These are phyloP conservation scores for Pseudonitzschia multiseries DNA, from an alignment of 108 stramenopile genomes.

Conservation along the genomic window DNA sequence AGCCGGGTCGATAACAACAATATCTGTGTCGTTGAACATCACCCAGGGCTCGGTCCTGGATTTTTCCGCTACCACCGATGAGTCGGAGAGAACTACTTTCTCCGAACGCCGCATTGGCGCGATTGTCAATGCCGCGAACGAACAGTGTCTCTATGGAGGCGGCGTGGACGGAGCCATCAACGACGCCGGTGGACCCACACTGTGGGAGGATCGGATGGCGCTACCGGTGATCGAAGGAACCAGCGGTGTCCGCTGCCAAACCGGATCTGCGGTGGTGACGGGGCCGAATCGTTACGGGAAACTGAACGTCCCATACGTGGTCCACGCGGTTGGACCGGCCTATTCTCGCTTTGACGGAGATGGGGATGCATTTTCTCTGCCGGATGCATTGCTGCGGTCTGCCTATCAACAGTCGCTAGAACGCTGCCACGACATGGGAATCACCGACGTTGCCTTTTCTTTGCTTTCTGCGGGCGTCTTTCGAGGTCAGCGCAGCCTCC, in stretches of 20 bases:
- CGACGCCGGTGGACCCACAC: slow-evolving; percentile 57
- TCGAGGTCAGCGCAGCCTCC: slow-evolving; percentile 49
- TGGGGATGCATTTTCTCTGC: too few relatives aligned
- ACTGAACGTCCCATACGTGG: slow-evolving; percentile 53
- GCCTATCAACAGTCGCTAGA: slow-evolving; percentile 55
- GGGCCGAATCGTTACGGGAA: slow-evolving; percentile 61
- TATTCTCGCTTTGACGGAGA: slow-evolving; percentile 36
- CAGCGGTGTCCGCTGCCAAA: slow-evolving; percentile 50
- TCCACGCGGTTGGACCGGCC: slow-evolving; percentile 90
- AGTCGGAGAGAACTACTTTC: not conserved
- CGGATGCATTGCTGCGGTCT: slow-evolving; percentile 46
- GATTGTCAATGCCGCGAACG: slow-evolving; percentile 87
- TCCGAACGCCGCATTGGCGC: slow-evolving; percentile 40
- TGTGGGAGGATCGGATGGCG: slow-evolving; percentile 49
- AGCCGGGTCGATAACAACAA: not conserved
- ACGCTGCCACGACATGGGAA: slow-evolving; percentile 33
- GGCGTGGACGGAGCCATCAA: slow-evolving; percentile 89
- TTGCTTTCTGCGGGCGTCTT: slow-evolving; percentile 78
- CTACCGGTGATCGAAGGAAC: slow-evolving; percentile 33
- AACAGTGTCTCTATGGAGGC: slow-evolving; percentile 77
- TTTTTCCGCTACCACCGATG: slow-evolving; percentile 7
- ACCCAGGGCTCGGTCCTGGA: slow-evolving; percentile 49
- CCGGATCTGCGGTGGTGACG: slow-evolving; percentile 68
- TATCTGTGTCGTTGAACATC: slow-evolving; percentile 37
- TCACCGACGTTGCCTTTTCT: slow-evolving; percentile 68